phyloP scores from a whole-genome alignment of 2,329 filamentous ascomycete species.

The Aspergillus sp. region DNA sequence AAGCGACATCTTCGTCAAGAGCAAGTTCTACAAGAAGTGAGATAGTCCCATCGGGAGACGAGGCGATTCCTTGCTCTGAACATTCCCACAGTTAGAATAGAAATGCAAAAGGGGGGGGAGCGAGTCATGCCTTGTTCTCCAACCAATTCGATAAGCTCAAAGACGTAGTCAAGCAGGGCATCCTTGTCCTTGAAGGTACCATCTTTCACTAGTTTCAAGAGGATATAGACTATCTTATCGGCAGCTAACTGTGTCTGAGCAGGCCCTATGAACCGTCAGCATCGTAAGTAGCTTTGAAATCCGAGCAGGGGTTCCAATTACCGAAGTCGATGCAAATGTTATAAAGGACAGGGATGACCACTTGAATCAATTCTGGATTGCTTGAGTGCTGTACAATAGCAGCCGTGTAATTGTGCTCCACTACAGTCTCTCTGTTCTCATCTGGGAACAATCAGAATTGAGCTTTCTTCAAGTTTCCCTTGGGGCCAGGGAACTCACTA shows the following conservation, averaged over 20 bases:
- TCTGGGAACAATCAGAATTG: conserved; percentile 32
- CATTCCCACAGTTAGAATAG: conserved; percentile 8
- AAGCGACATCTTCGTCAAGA: conserved; percentile 25
- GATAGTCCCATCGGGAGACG: conserved; percentile 39
- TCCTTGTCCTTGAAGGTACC: conserved; percentile 34
- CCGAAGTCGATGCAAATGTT: conserved; percentile 50
- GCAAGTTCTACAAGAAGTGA: conserved; percentile 37
- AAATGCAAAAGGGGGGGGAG: not conserved
- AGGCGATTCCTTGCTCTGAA: conserved; percentile 37
- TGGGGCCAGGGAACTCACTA: conserved; percentile 25
- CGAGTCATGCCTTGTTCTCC: conserved; percentile 40
- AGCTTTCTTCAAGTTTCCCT: not conserved
- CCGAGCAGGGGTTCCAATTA: conserved; percentile 19
- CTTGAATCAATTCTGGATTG: conserved; percentile 38
- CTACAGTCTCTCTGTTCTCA: conserved; percentile 44
- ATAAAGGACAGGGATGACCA: conserved; percentile 48
- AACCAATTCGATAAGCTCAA: conserved; percentile 43
- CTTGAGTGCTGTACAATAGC: conserved; percentile 40
- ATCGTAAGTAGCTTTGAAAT: not conserved
- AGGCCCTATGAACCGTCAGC: conserved; percentile 37
- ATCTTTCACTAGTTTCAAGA: conserved; percentile 39
- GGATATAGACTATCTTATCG: conserved; percentile 39
- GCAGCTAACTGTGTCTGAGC: conserved; percentile 41
- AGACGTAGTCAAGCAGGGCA: conserved; percentile 38
- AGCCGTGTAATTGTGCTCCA: conserved; percentile 42